Conservation (phyloP, 805 yeast genomes). For the Nakazawaea wyomingensis region DNA sequence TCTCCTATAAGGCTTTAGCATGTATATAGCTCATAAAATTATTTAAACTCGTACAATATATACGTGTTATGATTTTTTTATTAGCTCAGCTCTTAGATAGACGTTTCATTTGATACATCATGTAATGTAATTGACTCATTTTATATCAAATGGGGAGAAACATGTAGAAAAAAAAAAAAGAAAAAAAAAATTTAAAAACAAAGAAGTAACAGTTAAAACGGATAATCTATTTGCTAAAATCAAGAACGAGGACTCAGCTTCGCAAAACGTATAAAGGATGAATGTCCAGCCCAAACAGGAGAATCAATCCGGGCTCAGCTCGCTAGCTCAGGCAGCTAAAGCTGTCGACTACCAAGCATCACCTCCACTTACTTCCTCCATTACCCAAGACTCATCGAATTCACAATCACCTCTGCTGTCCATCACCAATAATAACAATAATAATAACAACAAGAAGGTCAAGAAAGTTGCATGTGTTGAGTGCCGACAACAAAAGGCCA, state of each 20-base stretch:
- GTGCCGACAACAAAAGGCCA: constrained; percentile 91
- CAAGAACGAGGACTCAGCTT: too few relatives aligned
- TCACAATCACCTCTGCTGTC: neutral
- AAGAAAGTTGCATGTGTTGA: constrained; percentile 88
- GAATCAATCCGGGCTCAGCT: constrained; percentile 8
- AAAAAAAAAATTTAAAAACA: too few relatives aligned
- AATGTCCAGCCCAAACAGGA: constrained; percentile 5
- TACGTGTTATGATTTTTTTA: too few relatives aligned
- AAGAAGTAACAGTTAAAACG: too few relatives aligned
- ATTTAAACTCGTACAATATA: too few relatives aligned
- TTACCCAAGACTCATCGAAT: neutral
- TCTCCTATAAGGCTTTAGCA: constrained; percentile 3
- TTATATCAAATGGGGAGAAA: too few relatives aligned
- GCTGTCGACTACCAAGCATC: constrained; percentile 3
- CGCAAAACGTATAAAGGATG: neutral
- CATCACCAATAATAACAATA: neutral
- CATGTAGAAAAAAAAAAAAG: neutral
- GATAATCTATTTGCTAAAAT: too few relatives aligned
- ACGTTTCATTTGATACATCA: too few relatives aligned
- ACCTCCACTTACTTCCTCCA: neutral
- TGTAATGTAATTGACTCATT: too few relatives aligned
- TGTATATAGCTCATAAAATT: too few relatives aligned
- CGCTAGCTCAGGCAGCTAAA: constrained; percentile 12
- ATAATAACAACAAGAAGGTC: constrained; percentile 15
- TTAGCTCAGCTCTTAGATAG: too few relatives aligned